Base-by-base conservation (phyloP, 1,139 yeast species). In the Yamadazyma membranifaciens region DNA sequence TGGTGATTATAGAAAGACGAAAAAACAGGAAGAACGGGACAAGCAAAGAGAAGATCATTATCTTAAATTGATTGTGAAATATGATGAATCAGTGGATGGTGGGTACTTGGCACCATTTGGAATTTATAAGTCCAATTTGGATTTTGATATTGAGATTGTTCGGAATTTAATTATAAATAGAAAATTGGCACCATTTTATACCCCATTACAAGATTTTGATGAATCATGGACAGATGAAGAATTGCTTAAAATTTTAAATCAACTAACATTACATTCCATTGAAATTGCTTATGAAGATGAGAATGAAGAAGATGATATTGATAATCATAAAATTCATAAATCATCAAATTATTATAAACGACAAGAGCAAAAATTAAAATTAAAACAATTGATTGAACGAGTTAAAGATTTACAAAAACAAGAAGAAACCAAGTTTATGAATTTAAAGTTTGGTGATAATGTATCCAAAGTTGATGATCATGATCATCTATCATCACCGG, bases 71-170 rank as follows among this genome's bases (percentile, higher is more conserved):
- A 65, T 85, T 28, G 87, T 83, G 2, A 68, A 73, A 45, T 74
- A 59, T 51, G 69, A 69, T 31, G 88, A 83, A 52, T 75, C 66
- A 42, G 88, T 84, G 10, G 92, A 85, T 60, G 94, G 94, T 11
- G 94, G 92, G 0, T 84, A 63, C 53, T 61, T 85, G 48, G 96
- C 95, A 1, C 96, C 97, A 0, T 87, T 75, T 62, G 97, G 96
- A 1, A 87, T 88, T 26, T 91, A 91, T 61, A 78, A 75, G 49
- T 72, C 83, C 44, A 80, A 84, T 42, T 73, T 87, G 46, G 96
- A 87, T 58, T 92, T 80, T 63, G 78, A 83, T 55, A 77, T 86
- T 12, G 78, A 78, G 29, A 69, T 83, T 2, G 96, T 91, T 9
- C 76, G 87, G 36, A 73, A 67, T 20, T 65, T 87, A 31, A 85